phyloP scores from a whole-genome alignment of 495 filamentous ascomycete genomes.

The Tuber melanosporum region DNA sequence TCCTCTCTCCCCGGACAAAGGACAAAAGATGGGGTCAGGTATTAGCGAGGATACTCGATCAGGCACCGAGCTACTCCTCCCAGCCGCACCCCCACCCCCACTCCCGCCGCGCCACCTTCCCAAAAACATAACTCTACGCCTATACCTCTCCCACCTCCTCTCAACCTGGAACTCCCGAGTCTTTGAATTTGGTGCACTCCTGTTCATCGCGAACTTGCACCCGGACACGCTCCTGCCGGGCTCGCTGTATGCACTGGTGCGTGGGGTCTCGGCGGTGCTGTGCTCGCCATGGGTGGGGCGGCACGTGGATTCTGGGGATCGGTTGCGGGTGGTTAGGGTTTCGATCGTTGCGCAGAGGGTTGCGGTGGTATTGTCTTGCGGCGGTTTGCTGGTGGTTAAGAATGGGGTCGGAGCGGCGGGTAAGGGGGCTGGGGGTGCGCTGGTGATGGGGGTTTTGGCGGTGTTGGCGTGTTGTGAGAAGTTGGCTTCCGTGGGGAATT shows the following conservation, averaged over 20 bases:
- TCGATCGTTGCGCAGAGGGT: slow-evolving; percentile 42
- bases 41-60: neutral
- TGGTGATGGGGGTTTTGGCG: slow-evolving; percentile 3
- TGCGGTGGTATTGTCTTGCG: slow-evolving; percentile 32
- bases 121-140: slow-evolving; percentile 11
- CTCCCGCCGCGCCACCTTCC: neutral
- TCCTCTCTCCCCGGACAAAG: neutral
- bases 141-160: slow-evolving; percentile 56
- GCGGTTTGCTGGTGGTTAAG: slow-evolving; percentile 7
- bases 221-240: slow-evolving; percentile 49
- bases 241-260: slow-evolving; percentile 41
- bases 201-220: slow-evolving; percentile 55
- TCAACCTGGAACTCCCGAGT: slow-evolving; percentile 64
- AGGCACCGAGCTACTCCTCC: neutral
- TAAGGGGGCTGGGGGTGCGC: slow-evolving; percentile 10
- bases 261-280: slow-evolving; percentile 39
- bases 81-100: neutral
- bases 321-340: slow-evolving; percentile 41
- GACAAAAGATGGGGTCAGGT: neutral
- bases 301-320: slow-evolving; percentile 39
- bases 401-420: slow-evolving; percentile 3
- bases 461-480: slow-evolving; percentile 15
- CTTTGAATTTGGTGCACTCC: slow-evolving; percentile 59
- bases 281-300: slow-evolving; percentile 32
- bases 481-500: slow-evolving; percentile 44